A percentile compares a stretch with the other conserved stretches of the same genome.
Conservation (phyloP, 2,329 filamentous ascomycete genomes). For the Aspergillus sp. region DNA sequence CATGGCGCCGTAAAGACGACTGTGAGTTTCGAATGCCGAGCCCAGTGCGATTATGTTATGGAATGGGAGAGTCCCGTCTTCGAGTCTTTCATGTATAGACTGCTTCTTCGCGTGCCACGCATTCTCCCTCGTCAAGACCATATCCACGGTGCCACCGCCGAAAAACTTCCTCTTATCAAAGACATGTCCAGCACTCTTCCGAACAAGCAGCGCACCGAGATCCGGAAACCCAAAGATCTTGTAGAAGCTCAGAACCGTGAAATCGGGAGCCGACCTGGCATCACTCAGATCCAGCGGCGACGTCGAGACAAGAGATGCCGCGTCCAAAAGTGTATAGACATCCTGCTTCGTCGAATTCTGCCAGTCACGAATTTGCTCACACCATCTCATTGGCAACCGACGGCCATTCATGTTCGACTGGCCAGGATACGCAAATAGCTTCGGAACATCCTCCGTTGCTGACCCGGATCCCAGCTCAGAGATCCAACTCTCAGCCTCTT, state of each 20-base stretch:
- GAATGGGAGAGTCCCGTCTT: slow-evolving; percentile 89
- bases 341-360: slow-evolving; percentile 28
- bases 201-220: slow-evolving; percentile 81
- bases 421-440: slow-evolving; percentile 79
- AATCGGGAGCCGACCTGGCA: slow-evolving; percentile 71
- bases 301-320: slow-evolving; percentile 79
- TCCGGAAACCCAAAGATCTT: slow-evolving; percentile 99
- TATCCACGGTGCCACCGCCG: slow-evolving; percentile 91
- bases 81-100: slow-evolving; percentile 76
- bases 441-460: slow-evolving; percentile 25
- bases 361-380: slow-evolving; percentile 50
- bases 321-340: slow-evolving; percentile 77
- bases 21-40: slow-evolving; percentile 72
- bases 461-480: slow-evolving; percentile 33
- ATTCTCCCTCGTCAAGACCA: slow-evolving; percentile 77
- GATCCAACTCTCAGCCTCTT: slow-evolving; percentile 69
- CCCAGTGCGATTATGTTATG: slow-evolving; percentile 87
- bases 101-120: slow-evolving; percentile 82
- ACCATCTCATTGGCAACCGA: slow-evolving; percentile 74
- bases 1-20: slow-evolving; percentile 73
- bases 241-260: slow-evolving; percentile 85
- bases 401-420: slow-evolving; percentile 93
- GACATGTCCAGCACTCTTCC: slow-evolving; percentile 67
- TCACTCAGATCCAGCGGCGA: slow-evolving; percentile 73
- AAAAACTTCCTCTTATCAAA: slow-evolving; percentile 79